Evolutionary conservation across 1,284 basidiomycete species (phyloP), one percentile per base, ranked within the genome.

Genomic region (Pseudozyma thailandica): DNA sequence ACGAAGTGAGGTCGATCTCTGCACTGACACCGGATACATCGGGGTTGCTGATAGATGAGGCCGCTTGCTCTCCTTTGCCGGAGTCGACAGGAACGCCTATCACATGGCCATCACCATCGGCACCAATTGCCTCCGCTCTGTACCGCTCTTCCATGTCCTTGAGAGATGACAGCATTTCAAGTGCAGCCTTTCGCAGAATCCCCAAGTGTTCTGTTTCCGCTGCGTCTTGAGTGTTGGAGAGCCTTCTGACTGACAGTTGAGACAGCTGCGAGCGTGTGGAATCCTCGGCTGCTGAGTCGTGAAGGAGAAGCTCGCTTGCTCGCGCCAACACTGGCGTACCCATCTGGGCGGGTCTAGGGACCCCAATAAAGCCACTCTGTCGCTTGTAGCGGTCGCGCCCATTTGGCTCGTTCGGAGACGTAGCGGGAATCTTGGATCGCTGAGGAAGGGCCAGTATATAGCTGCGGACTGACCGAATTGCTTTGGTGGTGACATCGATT

Each of bases 161-260:
- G 31, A 93, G 86, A 21, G 88, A 86, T 4, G 88, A 86, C 23
- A 93, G 87, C 2, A 92, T 89, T 59, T 92, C 90, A 38, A 93
- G 83, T 2, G 92, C 91, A 0, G 88, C 87, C 38, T 87, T 87
- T 27, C 92, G 87, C 46, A 93, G 89, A 41, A 88, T 84, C 6
- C 87, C 60, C 6, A 91, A 84, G 1, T 90, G 89, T 72, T 92
- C 89, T 0, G 46, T 37, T 10, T 56, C 55, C 5, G 37, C 38
- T 2, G 45, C 9, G 15, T 16, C 38, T 7, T 44, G 44, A 6
- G 28, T 38, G 23, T 6, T 35, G 9, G 57, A 51, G 5, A 27
- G 13, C 9, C 37, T 45, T 26, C 52, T 43, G 4, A 25, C n/a
- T 42, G 1, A 35, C 25, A 12, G 23, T 16, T 8, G 42, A 10